A percentile compares a stretch with the other conserved stretches of the same genome.
phyloP scores from a whole-genome alignment of 2,329 filamentous ascomycete species.

The Ceratocystis eucalypticola region DNA sequence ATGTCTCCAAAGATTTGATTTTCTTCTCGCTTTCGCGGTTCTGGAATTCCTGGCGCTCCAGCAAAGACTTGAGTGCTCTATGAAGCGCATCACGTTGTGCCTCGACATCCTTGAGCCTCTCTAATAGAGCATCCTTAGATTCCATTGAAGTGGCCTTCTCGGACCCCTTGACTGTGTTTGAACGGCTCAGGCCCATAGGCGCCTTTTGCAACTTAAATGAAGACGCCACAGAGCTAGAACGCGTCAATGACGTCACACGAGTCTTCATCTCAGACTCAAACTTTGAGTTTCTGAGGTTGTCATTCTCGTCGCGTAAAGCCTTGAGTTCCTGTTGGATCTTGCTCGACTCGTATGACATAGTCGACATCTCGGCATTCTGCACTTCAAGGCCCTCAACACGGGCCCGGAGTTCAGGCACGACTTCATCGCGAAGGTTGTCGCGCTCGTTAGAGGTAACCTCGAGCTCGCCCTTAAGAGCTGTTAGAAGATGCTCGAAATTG shows the following conservation, averaged over 20 bases:
- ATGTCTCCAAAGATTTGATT: constrained; percentile 60
- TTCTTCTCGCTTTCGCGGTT: constrained; percentile 72
- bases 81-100: constrained; percentile 88
- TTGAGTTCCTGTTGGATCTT: constrained; percentile 81
- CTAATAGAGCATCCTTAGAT: constrained; percentile 55
- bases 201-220: constrained; percentile 25
- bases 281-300: constrained; percentile 38
- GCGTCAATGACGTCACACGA: constrained; percentile 19
- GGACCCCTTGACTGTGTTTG: constrained; percentile 41
- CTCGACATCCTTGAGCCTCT: constrained; percentile 82
- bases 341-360: constrained; percentile 63
- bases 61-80: constrained; percentile 67
- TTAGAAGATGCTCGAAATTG: constrained; percentile 85
- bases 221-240: constrained; percentile 26
- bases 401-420: constrained; percentile 65
- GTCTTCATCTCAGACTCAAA: constrained; percentile 18
- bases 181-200: constrained; percentile 37
- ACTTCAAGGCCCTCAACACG: constrained; percentile 66
- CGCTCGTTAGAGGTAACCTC: constrained; percentile 73
- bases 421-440: constrained; percentile 80
- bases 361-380: constrained; percentile 58
- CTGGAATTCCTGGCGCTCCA: constrained; percentile 75
- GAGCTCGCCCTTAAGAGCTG: constrained; percentile 69
- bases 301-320: constrained; percentile 53
- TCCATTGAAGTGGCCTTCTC: constrained; percentile 29